These are phyloP conservation scores for Colletotrichum lini DNA, from an alignment of 2,329 filamentous ascomycete species.

Conservation along the genomic window DNA sequence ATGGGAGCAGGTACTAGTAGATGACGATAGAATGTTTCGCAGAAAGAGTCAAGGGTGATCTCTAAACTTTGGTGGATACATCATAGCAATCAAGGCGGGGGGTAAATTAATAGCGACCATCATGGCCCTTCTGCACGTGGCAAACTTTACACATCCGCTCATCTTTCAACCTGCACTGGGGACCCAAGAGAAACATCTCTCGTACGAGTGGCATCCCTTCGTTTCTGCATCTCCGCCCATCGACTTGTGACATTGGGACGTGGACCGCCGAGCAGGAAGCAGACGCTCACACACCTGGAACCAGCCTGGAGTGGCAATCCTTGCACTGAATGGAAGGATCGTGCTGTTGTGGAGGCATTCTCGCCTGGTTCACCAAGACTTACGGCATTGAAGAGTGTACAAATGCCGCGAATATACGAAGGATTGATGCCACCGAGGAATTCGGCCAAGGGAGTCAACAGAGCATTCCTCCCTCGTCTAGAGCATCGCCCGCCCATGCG, in stretches of 20 bases:
- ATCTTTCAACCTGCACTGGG: background rate
- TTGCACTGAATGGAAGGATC: background rate
- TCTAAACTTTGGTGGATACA: background rate
- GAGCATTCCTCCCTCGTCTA: too few relatives aligned
- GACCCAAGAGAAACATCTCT: conserved; percentile 1
- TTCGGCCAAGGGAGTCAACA: background rate
- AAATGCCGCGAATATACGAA: background rate
- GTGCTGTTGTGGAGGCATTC: background rate
- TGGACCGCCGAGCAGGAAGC: background rate
- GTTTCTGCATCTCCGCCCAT: background rate
- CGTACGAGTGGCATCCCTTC: conserved; percentile 7
- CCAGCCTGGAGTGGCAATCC: conserved; percentile 16
- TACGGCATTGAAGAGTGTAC: too few relatives aligned
- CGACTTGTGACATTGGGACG: conserved; percentile 14
- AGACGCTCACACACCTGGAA: background rate
- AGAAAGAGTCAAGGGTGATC: too few relatives aligned
- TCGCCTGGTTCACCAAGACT: background rate
- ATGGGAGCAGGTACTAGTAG: background rate
- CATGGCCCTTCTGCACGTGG: conserved; percentile 17
- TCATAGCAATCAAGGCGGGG: background rate
- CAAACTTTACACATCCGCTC: background rate
- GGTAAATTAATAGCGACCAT: background rate
- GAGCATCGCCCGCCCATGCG: too few relatives aligned
- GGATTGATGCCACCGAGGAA: background rate
- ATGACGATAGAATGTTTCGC: background rate